These are phyloP conservation scores for Lunularia cruciata DNA, from an alignment of 225 moss, liverwort and hornwort species.

Conservation along the genomic window DNA sequence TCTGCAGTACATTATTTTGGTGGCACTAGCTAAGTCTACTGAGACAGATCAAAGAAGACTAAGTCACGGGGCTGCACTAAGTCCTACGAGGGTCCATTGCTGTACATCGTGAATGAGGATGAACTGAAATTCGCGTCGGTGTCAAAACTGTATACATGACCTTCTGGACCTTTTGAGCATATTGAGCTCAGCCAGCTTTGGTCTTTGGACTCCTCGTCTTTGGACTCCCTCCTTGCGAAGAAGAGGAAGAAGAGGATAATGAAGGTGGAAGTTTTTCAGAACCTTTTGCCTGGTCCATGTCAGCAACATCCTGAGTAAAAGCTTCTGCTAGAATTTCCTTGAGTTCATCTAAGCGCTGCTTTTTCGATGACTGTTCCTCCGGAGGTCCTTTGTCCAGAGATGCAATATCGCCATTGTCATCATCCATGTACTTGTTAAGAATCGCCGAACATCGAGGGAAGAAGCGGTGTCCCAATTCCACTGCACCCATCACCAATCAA, in stretches of 20 bases:
- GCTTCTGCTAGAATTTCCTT: slow-evolving; percentile 70
- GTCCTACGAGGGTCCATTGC: not conserved
- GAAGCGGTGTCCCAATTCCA: slow-evolving; percentile 60
- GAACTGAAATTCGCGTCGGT: not conserved
- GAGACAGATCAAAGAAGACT: not conserved
- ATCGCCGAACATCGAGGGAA: slow-evolving; percentile 71
- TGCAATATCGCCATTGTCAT: slow-evolving; percentile 54
- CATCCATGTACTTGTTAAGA: slow-evolving; percentile 73
- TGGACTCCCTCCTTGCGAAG: slow-evolving; percentile 34
- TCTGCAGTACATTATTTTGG: not conserved
- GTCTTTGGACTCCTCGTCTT: slow-evolving; percentile 26
- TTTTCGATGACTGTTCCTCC: slow-evolving; percentile 62
- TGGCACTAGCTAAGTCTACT: not conserved
- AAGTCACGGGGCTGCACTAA: not conserved
- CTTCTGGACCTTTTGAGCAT: not conserved
- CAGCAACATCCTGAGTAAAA: slow-evolving; percentile 49
- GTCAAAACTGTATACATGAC: slow-evolving; percentile 33
- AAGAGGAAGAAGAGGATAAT: slow-evolving; percentile 46
- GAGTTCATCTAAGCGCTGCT: slow-evolving; percentile 62
- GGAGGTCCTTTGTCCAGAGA: slow-evolving; percentile 38
- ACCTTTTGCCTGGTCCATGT: slow-evolving; percentile 39
- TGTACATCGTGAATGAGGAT: not conserved
- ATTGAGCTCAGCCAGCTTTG: slow-evolving; percentile 25
- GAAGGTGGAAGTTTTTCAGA: slow-evolving; percentile 51
- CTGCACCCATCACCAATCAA: slow-evolving; percentile 42